Base-by-base conservation (phyloP, 306 rosid species). In the Purshia tridentata region DNA sequence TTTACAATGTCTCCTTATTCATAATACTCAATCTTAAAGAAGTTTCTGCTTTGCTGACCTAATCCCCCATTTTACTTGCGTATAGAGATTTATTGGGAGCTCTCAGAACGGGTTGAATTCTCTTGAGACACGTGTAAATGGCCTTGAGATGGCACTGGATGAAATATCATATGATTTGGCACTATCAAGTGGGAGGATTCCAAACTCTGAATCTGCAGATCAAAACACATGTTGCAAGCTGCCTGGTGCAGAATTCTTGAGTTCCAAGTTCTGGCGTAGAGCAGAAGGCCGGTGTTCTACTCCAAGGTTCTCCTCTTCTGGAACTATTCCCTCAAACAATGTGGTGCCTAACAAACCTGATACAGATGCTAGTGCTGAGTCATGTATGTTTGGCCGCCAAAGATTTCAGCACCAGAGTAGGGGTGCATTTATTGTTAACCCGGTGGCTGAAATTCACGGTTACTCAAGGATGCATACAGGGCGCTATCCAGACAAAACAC, bases 221-320 rank as follows among this genome's bases (percentile, higher is more conserved):
- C 35, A 86, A 70, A 91, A 90, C 80, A 87, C 79, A 5, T 94
- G 99, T 78, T 94, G 96, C 87, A 91, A 80, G 82, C 87, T 94
- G 76, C 99, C 98, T 13, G 99, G 96, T 77, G 81, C 98, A 65
- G 99, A 91, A 46, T 94, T 94, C 75, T 78, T 87, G 86, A 94
- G 98, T 78, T 85, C 93, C 81, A 94, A 90, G 82, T 87, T 94
- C 85, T 90, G 99, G 99, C 88, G 84, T 69, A 86, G 87, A 84
- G 75, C 92, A 12, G 97, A 91, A 73, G 86, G 89, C 72, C 85
- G 86, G 66, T 89, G 78, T 81, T 76, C 86, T 71, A 45, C 84
- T 51, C 70, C 92, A 73, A 86, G 87, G 80, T 66, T 89, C 80
- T 46, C 81, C 80, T 45, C 81, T 65, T 73, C 82, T 9, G 90